Conservation (phyloP, 805 yeast genomes). For the Torulaspora franciscae region DNA sequence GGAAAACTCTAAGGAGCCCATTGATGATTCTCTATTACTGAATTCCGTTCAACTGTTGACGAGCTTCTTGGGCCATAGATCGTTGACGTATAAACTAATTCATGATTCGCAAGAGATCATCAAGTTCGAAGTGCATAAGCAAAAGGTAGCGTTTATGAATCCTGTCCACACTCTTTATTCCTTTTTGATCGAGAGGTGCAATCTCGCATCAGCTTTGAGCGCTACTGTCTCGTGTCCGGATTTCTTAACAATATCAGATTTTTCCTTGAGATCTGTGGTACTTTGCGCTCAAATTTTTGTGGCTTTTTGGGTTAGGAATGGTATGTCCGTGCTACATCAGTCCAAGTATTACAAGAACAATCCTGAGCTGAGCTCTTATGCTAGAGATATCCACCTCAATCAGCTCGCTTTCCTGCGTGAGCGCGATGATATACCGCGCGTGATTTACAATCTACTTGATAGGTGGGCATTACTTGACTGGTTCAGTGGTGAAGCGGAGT, state of each 20-base stretch:
- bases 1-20: constrained; percentile 14
- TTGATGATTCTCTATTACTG: constrained; percentile 17
- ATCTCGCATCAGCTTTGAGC: constrained; percentile 22
- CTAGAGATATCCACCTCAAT: constrained; percentile 67
- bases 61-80: constrained; percentile 30
- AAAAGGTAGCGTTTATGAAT: constrained; percentile 52
- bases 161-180: constrained; percentile 58
- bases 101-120: constrained; percentile 29
- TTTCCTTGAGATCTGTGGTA: constrained; percentile 55
- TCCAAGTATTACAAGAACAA: constrained; percentile 47
- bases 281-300: constrained; percentile 55
- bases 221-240: constrained; percentile 30
- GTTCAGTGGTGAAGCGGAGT: constrained; percentile 38
- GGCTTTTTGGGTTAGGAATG: constrained; percentile 75
- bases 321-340: constrained; percentile 49
- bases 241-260: constrained; percentile 48
- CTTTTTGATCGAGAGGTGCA: constrained; percentile 30
- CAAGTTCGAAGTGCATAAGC: constrained; percentile 43
- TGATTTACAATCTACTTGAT: constrained; percentile 52
- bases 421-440: constrained; percentile 46
- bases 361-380: constrained; percentile 50
- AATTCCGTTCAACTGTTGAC: constrained; percentile 38
- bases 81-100: constrained; percentile 24
- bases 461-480: constrained; percentile 57
- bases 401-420: constrained; percentile 54